Base-by-base conservation (phyloP, 805 yeast genomes). In the Candida broadrunensis region DNA sequence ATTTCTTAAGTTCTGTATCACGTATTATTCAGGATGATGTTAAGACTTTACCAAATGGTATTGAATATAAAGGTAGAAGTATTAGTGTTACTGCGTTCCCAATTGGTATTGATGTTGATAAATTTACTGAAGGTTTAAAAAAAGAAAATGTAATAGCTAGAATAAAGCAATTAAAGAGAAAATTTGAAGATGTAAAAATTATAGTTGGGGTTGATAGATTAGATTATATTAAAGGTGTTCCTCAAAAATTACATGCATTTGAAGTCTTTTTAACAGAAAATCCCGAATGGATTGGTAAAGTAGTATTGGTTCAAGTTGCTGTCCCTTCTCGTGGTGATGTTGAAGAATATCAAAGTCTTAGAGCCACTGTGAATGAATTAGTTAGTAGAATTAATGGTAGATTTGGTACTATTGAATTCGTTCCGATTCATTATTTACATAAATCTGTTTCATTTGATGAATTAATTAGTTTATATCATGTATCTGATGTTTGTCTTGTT, bases 211-310 rank as follows among this genome's bases (percentile, higher is more conserved):
- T 95, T 30, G 99, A 93, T 65, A 77, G 99, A 54, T 69, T 93
- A 47, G 99, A 93, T 58, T 93, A 93, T 60, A 93, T 93, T 62
- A 93, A 93, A 64, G 99, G 99, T 39, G 96, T 93, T 5, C 99
- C 99, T 1, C 98, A 93, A 57, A 93, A 93, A 59, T 72, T 93
- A 36, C 97, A 91, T 58, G 98, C 98, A 1, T 86, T 93, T 65
- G 98, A 93, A 59, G 87, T 90, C 11, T 93, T 93, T 51, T 66
- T 93, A 36, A 81, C 81, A 33, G 95, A 88, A 52, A 95, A 93
- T 61, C 99, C 99, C 0, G 97, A 91, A 63, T 93, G 97, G 96
- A 87, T 90, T 26, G 99, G 99, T 9, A 93, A 93, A 63, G 97
- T 90, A 5, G 90, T 93, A 2, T 70, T 93, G 37, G 91, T 93